Conservation (phyloP, 2,329 filamentous ascomycete species). For the Cladosporium sp. region DNA sequence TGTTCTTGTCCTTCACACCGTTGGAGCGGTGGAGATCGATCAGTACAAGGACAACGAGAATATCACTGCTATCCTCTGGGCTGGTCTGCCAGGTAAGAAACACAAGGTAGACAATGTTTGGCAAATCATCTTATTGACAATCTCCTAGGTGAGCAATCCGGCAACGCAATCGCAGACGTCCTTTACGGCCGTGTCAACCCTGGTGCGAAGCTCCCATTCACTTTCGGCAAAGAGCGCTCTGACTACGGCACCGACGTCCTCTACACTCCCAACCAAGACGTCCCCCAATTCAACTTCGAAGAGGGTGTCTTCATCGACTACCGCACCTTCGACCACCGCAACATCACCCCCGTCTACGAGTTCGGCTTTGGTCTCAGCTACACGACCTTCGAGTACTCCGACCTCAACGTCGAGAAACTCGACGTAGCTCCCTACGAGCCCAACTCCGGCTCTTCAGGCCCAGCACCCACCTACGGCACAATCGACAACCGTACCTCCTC, state of each 20-base stretch:
- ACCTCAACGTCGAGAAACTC: slow-evolving; percentile 49
- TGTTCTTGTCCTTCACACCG: slow-evolving; percentile 80
- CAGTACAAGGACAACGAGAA: slow-evolving; percentile 69
- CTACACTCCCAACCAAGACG: slow-evolving; percentile 62
- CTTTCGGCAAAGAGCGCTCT: slow-evolving; percentile 60
- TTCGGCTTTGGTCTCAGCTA: slow-evolving; percentile 76
- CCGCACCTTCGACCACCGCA: slow-evolving; percentile 52
- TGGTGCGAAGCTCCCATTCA: slow-evolving; percentile 69
- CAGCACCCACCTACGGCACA: slow-evolving; percentile 61
- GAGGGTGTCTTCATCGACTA: slow-evolving; percentile 78
- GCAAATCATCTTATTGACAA: neutral
- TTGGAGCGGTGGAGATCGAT: slow-evolving; percentile 69
- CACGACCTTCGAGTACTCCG: slow-evolving; percentile 68
- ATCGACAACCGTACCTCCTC: slow-evolving; percentile 51
- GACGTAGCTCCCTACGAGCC: slow-evolving; percentile 50
- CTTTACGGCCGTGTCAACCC: slow-evolving; percentile 74
- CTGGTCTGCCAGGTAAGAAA: slow-evolving; percentile 47
- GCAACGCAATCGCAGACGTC: slow-evolving; percentile 69
- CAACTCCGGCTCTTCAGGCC: slow-evolving; percentile 54
- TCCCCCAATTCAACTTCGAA: slow-evolving; percentile 64
- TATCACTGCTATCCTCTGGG: slow-evolving; percentile 74
- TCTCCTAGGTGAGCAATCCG: slow-evolving; percentile 71
- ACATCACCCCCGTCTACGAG: slow-evolving; percentile 64
- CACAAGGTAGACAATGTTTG: neutral
- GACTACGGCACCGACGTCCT: slow-evolving; percentile 64